Evolutionary conservation across 768 basidiomycete species (phyloP).

Genomic region (Boletus huronensis): DNA sequence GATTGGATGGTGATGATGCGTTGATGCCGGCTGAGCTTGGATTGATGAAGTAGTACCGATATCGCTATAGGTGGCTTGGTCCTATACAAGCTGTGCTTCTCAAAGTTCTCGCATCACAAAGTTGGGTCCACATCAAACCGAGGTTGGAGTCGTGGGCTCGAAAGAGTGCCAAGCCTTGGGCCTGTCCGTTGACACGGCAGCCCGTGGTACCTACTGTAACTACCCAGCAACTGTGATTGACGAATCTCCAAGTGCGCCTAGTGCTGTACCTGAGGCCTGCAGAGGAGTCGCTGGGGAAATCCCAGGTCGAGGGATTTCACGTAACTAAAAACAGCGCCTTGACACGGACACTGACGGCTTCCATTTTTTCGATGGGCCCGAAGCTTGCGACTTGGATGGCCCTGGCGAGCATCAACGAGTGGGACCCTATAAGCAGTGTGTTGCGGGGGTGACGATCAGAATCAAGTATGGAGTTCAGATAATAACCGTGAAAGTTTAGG

Average conservation of each 20-base stretch:
- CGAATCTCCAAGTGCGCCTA: too few relatives aligned
- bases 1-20: background rate
- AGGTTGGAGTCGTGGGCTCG: background rate
- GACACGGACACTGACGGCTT: background rate
- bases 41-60: background rate
- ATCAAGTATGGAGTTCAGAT: background rate
- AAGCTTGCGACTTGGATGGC: background rate
- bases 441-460: background rate
- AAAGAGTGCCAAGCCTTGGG: background rate
- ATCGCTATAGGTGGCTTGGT: background rate
- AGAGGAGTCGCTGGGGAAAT: too few relatives aligned
- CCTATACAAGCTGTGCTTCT: slow-evolving; percentile 8
- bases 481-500: background rate
- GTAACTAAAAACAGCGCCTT: background rate
- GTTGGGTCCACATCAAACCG: background rate
- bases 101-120: background rate
- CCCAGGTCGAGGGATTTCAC: background rate
- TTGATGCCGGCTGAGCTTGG: background rate
- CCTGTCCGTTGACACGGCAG: background rate
- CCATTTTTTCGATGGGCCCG: background rate
- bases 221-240: background rate
- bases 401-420: background rate
- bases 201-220: background rate
- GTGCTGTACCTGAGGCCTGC: too few relatives aligned
- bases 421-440: background rate